Conservation (phyloP, 148 eudicot genomes). For the Persicaria maculosa region DNA sequence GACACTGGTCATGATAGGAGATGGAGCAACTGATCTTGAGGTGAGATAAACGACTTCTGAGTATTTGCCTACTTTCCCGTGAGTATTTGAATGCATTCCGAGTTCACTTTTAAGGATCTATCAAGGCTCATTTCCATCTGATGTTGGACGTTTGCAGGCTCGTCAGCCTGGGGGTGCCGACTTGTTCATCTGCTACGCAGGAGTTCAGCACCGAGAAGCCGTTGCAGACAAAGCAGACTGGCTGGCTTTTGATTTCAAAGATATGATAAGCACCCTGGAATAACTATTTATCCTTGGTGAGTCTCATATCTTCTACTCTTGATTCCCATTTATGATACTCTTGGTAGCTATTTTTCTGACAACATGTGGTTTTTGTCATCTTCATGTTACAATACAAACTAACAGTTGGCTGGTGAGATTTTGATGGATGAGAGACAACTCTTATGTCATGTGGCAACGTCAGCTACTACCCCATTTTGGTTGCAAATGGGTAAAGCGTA, state of each 20-base stretch:
- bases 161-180: constrained; percentile 91
- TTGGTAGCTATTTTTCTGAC: neutral
- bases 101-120: no score
- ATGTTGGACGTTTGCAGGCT: constrained; percentile 35
- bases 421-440: neutral
- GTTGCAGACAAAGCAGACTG: constrained; percentile 93
- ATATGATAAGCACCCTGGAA: constrained; percentile 61
- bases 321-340: neutral
- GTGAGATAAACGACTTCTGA: constrained; percentile 24
- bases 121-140: neutral
- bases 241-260: constrained; percentile 68
- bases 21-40: constrained; percentile 99
- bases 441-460: neutral
- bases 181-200: constrained; percentile 84
- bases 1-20: constrained; percentile 85
- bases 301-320: neutral
- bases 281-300: constrained; percentile 12
- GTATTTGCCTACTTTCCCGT: no score
- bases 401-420: neutral
- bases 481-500: neutral
- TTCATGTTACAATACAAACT: no score
- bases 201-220: constrained; percentile 71
- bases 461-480: neutral
- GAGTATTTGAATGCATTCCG: no score
- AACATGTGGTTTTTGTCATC: no score